Conservation (phyloP, 2,329 filamentous ascomycete genomes). For the Fusarium sarcochroum region DNA sequence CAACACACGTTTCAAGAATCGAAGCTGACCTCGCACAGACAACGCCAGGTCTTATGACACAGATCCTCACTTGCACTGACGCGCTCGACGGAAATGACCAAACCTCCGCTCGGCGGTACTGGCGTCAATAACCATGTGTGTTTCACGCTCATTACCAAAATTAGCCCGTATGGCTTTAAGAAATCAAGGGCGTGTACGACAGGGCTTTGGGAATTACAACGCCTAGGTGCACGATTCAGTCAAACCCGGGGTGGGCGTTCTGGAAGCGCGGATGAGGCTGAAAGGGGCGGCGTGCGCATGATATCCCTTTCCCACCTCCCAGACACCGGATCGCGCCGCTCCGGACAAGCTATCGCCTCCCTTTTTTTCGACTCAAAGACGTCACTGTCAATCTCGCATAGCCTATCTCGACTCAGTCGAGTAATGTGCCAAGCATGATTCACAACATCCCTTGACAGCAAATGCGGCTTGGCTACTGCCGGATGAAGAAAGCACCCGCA, state of each 20-base stretch:
- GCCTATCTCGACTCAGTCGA: background rate
- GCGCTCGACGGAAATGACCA: slow-evolving; percentile 37
- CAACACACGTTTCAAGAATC: slow-evolving; percentile 21
- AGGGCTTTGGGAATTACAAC: background rate
- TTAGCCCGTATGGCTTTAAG: background rate
- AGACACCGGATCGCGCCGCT: slow-evolving; percentile 41
- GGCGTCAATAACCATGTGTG: slow-evolving; percentile 13
- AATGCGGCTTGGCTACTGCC: slow-evolving; percentile 4
- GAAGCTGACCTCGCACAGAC: slow-evolving; percentile 30
- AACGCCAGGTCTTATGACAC: slow-evolving; percentile 9
- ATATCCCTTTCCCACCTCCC: slow-evolving; percentile 12
- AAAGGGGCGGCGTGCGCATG: slow-evolving; percentile 13
- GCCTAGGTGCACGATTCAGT: slow-evolving; percentile 13
- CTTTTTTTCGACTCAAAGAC: slow-evolving; percentile 5
- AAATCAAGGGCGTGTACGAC: slow-evolving; percentile 18
- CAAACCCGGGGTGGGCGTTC: slow-evolving; percentile 16
- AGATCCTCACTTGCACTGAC: slow-evolving; percentile 5
- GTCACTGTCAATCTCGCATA: slow-evolving; percentile 14
- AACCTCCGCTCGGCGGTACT: slow-evolving; percentile 23
- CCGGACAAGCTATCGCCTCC: slow-evolving; percentile 27
- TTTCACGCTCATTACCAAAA: slow-evolving; percentile 12
- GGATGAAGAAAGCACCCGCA: slow-evolving; percentile 10
- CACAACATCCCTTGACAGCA: slow-evolving; percentile 20
- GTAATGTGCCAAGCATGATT: slow-evolving; percentile 33
- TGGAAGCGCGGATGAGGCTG: slow-evolving; percentile 39